A percentile compares a stretch with the other conserved stretches of the same genome.
Conservation (phyloP, 2,329 filamentous ascomycete species). For the Penicillium sp. region DNA sequence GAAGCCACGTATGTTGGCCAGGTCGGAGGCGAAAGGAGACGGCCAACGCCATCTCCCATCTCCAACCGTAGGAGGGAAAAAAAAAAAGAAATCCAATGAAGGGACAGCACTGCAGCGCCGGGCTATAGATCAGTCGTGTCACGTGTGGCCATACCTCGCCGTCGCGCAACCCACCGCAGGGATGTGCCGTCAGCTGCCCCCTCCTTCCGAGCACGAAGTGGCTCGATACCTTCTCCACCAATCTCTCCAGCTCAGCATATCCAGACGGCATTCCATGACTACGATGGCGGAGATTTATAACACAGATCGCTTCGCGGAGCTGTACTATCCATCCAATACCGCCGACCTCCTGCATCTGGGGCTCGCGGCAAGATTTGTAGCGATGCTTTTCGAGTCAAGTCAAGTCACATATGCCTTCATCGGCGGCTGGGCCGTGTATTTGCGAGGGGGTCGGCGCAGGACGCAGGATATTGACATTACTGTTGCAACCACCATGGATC, state of each 20-base stretch:
- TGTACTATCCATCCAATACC: slow-evolving; percentile 22
- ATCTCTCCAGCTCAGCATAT: not conserved
- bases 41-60: too few species aligned
- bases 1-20: too few species aligned
- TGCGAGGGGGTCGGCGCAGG: slow-evolving; percentile 17
- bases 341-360: slow-evolving; percentile 21
- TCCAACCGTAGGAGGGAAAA: too few species aligned
- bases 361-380: slow-evolving; percentile 19
- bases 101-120: too few species aligned
- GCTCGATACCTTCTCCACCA: too few species aligned
- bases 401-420: slow-evolving; percentile 22
- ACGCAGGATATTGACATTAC: slow-evolving; percentile 23
- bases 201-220: too few species aligned
- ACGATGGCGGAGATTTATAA: slow-evolving; percentile 23
- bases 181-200: too few species aligned
- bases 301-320: slow-evolving; percentile 22
- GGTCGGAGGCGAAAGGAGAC: too few species aligned
- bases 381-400: slow-evolving; percentile 17
- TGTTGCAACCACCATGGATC: slow-evolving; percentile 18
- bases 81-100: too few species aligned
- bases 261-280: not conserved
- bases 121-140: too few species aligned
- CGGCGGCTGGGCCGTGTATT: slow-evolving; percentile 21
- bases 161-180: too few species aligned
- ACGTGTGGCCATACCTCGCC: too few species aligned